A percentile compares a stretch with the other conserved stretches of the same genome.
Conservation (phyloP, 768 basidiomycete genomes). For the Mycena vitilis region DNA sequence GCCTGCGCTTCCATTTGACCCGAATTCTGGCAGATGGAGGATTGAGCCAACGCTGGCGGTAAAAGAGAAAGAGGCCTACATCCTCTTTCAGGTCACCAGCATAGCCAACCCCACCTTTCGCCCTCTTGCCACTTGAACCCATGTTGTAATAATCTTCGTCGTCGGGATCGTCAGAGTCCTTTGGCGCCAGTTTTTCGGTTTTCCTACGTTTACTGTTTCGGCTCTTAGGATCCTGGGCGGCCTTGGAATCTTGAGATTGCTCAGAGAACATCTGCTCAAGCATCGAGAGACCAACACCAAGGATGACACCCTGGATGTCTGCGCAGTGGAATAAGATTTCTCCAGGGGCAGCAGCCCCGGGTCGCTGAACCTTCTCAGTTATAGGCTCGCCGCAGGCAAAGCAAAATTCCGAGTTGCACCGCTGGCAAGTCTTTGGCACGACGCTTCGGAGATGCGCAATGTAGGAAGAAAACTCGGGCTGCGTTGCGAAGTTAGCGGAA, state of each 20-base stretch:
- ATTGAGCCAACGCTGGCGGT: background rate
- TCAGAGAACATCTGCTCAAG: slow-evolving; percentile 80
- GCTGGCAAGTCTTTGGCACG: slow-evolving; percentile 71
- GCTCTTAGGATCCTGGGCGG: slow-evolving; percentile 48
- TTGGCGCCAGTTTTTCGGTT: slow-evolving; percentile 43
- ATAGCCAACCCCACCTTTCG: slow-evolving; percentile 88
- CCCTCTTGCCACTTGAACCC: slow-evolving; percentile 66
- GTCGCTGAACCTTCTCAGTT: slow-evolving; percentile 56
- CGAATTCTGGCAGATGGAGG: slow-evolving; percentile 62
- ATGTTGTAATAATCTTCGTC: slow-evolving; percentile 60
- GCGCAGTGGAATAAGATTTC: slow-evolving; percentile 88
- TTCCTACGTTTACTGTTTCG: slow-evolving; percentile 61
- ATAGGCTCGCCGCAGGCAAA: slow-evolving; percentile 81
- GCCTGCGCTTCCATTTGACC: slow-evolving; percentile 85
- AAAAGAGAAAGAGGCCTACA: slow-evolving; percentile 59
- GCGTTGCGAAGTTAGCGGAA: slow-evolving; percentile 33
- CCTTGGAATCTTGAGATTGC: slow-evolving; percentile 53
- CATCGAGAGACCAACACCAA: slow-evolving; percentile 92
- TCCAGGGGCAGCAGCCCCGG: slow-evolving; percentile 57
- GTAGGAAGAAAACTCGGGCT: slow-evolving; percentile 83
- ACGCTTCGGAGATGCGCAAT: slow-evolving; percentile 69
- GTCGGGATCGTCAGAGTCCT: slow-evolving; percentile 45
- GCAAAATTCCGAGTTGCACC: slow-evolving; percentile 73
- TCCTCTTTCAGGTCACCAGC: slow-evolving; percentile 88
- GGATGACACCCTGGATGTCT: slow-evolving; percentile 87